These are phyloP conservation scores for Perkinsus olseni DNA, from an alignment of 169 alveolate species.

Conservation along the genomic window DNA sequence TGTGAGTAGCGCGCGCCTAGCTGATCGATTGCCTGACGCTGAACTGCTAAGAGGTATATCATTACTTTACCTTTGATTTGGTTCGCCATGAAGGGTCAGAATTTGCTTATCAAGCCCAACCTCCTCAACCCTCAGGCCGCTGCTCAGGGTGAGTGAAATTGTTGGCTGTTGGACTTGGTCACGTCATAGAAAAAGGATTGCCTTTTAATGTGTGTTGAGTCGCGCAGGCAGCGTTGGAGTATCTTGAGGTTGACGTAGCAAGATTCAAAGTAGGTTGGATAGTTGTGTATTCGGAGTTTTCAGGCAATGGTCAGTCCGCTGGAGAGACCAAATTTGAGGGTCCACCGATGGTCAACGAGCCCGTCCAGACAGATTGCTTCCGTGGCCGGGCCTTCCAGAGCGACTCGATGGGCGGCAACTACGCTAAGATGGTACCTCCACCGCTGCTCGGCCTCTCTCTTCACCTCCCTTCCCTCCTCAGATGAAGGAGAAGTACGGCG, in stretches of 20 bases:
- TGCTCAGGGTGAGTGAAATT: neutral
- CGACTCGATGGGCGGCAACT: neutral
- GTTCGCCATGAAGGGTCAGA: neutral
- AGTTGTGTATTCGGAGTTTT: no score
- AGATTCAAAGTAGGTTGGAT: neutral
- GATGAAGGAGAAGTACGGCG: neutral
- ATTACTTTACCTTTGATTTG: no score
- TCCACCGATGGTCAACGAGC: neutral
- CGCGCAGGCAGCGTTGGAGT: no score
- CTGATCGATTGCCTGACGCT: no score
- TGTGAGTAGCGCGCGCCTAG: no score
- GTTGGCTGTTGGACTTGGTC: no score
- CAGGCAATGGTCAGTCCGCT: neutral
- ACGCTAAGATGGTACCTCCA: neutral
- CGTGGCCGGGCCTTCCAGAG: neutral
- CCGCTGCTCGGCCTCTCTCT: no score
- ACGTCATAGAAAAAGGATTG: no score
- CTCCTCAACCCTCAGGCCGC: neutral
- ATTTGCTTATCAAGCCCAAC: neutral
- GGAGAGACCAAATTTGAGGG: neutral
- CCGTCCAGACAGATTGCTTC: neutral
- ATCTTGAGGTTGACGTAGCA: neutral
- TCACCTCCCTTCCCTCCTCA: neutral
- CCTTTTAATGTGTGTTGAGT: no score
- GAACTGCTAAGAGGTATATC: no score